phyloP scores from a whole-genome alignment of 257 asterid species.

The Anisodus tanguticus region DNA sequence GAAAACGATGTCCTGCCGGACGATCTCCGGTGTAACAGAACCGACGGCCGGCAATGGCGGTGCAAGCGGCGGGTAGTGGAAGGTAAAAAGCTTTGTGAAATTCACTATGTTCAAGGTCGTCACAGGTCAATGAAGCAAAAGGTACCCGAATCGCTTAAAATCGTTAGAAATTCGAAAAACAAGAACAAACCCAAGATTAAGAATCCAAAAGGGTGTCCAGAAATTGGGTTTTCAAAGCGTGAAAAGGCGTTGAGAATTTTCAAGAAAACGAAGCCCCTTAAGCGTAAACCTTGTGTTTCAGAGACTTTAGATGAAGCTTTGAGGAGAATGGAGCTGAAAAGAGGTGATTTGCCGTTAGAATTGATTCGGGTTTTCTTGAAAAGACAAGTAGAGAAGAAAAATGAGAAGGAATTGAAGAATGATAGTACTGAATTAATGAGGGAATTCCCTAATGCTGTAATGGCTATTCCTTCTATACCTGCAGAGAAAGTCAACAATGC shows the following conservation, averaged over 20 bases:
- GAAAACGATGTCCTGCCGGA: slow-evolving; percentile 76
- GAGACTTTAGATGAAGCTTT: slow-evolving; percentile 87
- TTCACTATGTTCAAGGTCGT: slow-evolving; percentile 83
- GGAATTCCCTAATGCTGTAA: slow-evolving; percentile 77
- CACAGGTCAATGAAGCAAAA: slow-evolving; percentile 81
- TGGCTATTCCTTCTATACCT: slow-evolving; percentile 70
- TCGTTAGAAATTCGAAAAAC: slow-evolving; percentile 64
- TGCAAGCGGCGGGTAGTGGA: slow-evolving; percentile 80
- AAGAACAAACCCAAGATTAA: slow-evolving; percentile 43
- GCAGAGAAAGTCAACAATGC: slow-evolving; percentile 39
- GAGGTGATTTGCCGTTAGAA: slow-evolving; percentile 88
- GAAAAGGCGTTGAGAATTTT: slow-evolving; percentile 41
- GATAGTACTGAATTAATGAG: slow-evolving; percentile 48
- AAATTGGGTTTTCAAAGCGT: slow-evolving; percentile 44
- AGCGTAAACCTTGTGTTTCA: slow-evolving; percentile 52
- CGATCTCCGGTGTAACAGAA: slow-evolving; percentile 87
- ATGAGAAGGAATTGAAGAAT: slow-evolving; percentile 54
- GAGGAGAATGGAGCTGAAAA: slow-evolving; percentile 80
- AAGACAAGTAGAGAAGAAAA: slow-evolving; percentile 85
- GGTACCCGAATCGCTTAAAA: slow-evolving; percentile 87
- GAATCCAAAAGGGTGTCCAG: slow-evolving; percentile 38
- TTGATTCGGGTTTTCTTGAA: slow-evolving; percentile 77
- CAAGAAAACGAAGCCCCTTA: slow-evolving; percentile 44
- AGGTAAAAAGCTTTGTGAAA: slow-evolving; percentile 85
- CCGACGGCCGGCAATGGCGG: slow-evolving; percentile 99